Base-by-base conservation (phyloP, 139 green algal genomes). In the Chlamydomonas schloesseri region DNA sequence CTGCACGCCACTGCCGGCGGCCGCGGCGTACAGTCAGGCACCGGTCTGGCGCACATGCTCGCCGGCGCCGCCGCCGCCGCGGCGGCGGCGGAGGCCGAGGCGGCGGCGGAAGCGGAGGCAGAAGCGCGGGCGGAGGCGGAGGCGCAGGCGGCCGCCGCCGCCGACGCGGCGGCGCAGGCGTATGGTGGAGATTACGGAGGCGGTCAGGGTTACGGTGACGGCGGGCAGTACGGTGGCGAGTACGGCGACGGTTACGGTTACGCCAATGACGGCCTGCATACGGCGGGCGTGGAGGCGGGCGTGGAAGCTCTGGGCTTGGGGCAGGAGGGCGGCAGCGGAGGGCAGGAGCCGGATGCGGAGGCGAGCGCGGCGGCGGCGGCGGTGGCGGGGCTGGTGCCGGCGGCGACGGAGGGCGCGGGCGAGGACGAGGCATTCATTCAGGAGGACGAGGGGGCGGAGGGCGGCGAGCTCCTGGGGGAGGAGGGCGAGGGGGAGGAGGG, bases 1-100 rank as follows among this genome's bases (percentile, higher is more conserved):
- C n/a, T 84, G 8, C 60, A 50, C 64, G 64, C 64, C 78, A 75
- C 78, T 31, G 64, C 37, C 60, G 76, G 76, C 37, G 57, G 34
- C 18, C 64, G 78, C 5, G 78, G 78, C 64, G 42, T 84, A 15
- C 14, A 18, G 37, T 29, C 78, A 18, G 46, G 46, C 64, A 84
- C 78, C 9, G 78, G 78, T n/a, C 31, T 84, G 64, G 78, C 78
- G 29, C 78, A 84, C 42, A 34, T 84, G 78, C 78, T 84, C 3
- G 78, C 78, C 3, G 78, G 64, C 36, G 71, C 76, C 42, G 42
- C 42, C 42, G 42, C 42, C 6, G 42, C 42, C 6, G 42, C 42
- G 73, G 55, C 73, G 36, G 73, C 73, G 20, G 55, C 23, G 73
- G 73, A 55, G 73, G 73, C 73, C 53, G 73, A 65, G 47, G 73